A percentile compares a stretch with the other conserved stretches of the same genome.
Evolutionary conservation across 2,329 filamentous ascomycete genomes (phyloP).

Genomic region (Canariomyces notabilis): DNA sequence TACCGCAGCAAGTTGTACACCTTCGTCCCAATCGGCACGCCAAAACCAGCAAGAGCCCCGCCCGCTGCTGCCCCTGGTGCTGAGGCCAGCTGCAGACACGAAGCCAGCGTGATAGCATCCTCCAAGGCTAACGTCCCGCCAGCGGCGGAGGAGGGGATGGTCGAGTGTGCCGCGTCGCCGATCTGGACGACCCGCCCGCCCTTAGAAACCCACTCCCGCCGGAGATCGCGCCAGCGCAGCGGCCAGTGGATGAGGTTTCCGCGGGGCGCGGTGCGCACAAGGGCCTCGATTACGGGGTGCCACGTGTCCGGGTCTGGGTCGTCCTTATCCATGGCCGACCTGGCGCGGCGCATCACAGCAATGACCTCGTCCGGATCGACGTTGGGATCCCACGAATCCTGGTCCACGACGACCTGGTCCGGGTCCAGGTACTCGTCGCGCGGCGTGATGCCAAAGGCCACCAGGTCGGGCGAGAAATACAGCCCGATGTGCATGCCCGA

Average conservation of each 20-base stretch:
- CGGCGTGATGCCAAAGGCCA: too few species aligned
- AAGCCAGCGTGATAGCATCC: conserved; percentile 33
- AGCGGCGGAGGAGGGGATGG: conserved; percentile 35
- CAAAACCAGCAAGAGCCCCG: conserved; percentile 25
- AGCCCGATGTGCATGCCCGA: too few species aligned
- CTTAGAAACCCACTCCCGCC: conserved; percentile 31
- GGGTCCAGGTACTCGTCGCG: too few species aligned
- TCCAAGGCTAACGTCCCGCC: conserved; percentile 37
- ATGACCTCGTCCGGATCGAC: conserved; percentile 6
- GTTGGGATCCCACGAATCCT: conserved; percentile 20
- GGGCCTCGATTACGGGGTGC: not conserved
- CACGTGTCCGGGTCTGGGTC: too few species aligned
- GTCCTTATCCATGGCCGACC: too few species aligned
- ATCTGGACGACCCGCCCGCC: conserved; percentile 31
- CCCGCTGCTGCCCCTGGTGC: too few species aligned
- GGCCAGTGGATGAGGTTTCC: conserved; percentile 32
- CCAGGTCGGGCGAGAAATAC: too few species aligned
- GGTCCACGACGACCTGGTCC: too few species aligned
- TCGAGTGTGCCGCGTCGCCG: conserved; percentile 35
- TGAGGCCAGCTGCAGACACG: conserved; percentile 31
- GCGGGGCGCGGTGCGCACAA: conserved; percentile 11
- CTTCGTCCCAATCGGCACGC: conserved; percentile 27
- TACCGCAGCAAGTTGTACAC: conserved; percentile 32
- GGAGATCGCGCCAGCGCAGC: conserved; percentile 34
- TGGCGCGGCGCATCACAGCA: not conserved